Conservation (phyloP, 2,329 filamentous ascomycete species). For the Fusarium mexicanum region DNA sequence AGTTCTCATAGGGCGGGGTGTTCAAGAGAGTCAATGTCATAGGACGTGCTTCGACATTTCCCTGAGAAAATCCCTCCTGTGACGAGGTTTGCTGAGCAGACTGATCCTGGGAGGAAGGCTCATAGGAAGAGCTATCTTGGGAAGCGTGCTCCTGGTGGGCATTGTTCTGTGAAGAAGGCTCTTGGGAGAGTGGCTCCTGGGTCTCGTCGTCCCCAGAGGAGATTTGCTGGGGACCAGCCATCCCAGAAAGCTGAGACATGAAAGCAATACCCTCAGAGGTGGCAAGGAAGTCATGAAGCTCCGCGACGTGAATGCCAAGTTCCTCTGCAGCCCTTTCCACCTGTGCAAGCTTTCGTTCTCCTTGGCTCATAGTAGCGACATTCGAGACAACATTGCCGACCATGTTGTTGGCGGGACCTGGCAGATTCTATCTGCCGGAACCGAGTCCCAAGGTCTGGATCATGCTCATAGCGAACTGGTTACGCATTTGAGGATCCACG, state of each 20-base stretch:
- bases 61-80: not conserved
- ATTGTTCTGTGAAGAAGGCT: not conserved
- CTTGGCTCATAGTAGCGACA: conserved; percentile 54
- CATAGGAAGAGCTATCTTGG: not conserved
- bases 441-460: conserved; percentile 36
- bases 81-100: not conserved
- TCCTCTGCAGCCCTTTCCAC: conserved; percentile 65
- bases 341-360: conserved; percentile 58
- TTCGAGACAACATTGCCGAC: conserved; percentile 56
- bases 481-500: conserved; percentile 1
- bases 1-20: not conserved
- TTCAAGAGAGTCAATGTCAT: not conserved
- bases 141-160: not conserved
- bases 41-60: not conserved
- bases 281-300: conserved; percentile 58
- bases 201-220: not conserved
- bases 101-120: not conserved
- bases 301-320: conserved; percentile 61
- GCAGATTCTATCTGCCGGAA: conserved; percentile 50
- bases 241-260: not conserved
- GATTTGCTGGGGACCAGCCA: conserved; percentile 1
- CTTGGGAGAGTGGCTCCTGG: not conserved
- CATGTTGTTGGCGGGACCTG: conserved; percentile 35
- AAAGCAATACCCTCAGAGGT: conserved; percentile 39
- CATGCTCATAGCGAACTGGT: conserved; percentile 38